phyloP scores from a whole-genome alignment of 148 eudicot genomes.

The Suaeda aralocaspica region DNA sequence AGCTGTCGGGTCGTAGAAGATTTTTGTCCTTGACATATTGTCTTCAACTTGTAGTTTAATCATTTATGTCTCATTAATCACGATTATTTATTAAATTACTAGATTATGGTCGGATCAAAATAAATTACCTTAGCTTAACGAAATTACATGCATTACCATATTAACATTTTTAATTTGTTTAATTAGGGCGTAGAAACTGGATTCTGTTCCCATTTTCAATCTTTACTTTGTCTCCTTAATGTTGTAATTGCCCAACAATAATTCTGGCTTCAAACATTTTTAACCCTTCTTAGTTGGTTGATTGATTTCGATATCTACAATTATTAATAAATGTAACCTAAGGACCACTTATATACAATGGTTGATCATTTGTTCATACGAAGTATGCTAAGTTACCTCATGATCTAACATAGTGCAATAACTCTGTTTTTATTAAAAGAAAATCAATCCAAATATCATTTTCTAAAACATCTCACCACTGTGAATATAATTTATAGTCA shows the following conservation, averaged over 20 bases:
- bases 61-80: too few relatives aligned
- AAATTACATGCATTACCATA: background rate
- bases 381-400: too few relatives aligned
- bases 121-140: background rate
- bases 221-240: constrained; percentile 24
- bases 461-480: too few relatives aligned
- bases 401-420: too few relatives aligned
- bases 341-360: constrained; percentile 6
- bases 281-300: constrained; percentile 8
- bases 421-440: too few relatives aligned
- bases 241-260: constrained; percentile 12
- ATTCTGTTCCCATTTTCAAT: constrained; percentile 12
- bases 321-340: background rate
- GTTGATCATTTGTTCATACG: too few relatives aligned
- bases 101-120: constrained; percentile 16
- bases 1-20: background rate
- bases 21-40: constrained; percentile 1
- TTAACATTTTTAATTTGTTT: constrained; percentile 1
- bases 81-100: background rate
- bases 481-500: too few relatives aligned
- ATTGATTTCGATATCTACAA: constrained; percentile 1
- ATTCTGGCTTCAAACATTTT: background rate
- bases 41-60: background rate
- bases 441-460: too few relatives aligned
- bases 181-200: constrained; percentile 23